These are phyloP conservation scores for Saturnispora saitoi DNA, from an alignment of 805 yeast genomes.

Conservation along the genomic window DNA sequence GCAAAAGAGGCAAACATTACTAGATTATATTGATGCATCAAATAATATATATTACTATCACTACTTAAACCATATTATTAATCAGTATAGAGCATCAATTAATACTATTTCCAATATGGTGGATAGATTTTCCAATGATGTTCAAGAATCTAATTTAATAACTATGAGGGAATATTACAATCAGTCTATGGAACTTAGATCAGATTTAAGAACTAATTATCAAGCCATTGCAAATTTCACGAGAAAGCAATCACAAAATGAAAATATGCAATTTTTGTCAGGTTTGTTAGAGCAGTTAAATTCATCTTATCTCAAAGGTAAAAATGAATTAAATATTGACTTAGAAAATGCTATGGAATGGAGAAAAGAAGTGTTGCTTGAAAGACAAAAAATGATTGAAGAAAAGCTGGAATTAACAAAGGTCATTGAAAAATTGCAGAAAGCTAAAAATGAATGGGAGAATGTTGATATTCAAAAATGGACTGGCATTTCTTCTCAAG, in stretches of 20 bases:
- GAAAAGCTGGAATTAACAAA: constrained; percentile 17
- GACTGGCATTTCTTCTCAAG: not conserved
- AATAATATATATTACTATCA: constrained; percentile 24
- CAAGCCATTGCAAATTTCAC: constrained; percentile 27
- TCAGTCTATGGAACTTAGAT: constrained; percentile 19
- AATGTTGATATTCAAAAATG: constrained; percentile 8
- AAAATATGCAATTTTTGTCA: constrained; percentile 23
- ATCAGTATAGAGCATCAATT: constrained; percentile 23
- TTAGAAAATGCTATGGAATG: constrained; percentile 19
- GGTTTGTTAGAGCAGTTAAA: constrained; percentile 23
- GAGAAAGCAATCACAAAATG: constrained; percentile 24
- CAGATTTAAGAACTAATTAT: constrained; percentile 23
- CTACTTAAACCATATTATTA: constrained; percentile 24
- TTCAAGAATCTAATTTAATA: constrained; percentile 26
- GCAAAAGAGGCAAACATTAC: constrained; percentile 13
- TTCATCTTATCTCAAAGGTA: constrained; percentile 22
- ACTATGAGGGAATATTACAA: constrained; percentile 27
- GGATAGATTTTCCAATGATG: constrained; percentile 22
- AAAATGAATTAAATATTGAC: constrained; percentile 16
- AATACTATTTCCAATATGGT: constrained; percentile 21
- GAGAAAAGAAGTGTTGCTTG: constrained; percentile 18
- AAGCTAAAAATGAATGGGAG: constrained; percentile 9
- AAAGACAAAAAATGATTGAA: constrained; percentile 20
- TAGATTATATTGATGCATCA: constrained; percentile 25
- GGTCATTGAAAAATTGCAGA: constrained; percentile 11